Evolutionary conservation across 352 stramenopile genomes (phyloP).

Genomic region (Globisporangium heterothallicum): DNA sequence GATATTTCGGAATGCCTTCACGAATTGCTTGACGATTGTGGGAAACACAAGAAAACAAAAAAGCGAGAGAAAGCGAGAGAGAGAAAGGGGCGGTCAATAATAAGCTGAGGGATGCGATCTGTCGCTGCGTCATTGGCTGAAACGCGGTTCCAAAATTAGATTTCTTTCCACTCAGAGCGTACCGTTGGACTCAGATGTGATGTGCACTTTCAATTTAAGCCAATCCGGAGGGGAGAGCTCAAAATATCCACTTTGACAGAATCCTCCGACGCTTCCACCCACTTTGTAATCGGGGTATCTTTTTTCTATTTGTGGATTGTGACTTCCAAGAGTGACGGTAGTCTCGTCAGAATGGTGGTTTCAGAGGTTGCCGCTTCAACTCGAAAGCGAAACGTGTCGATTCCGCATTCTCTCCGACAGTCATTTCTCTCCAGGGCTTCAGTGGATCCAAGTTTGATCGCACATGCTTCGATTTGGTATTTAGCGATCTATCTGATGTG

Average conservation of each 20-base stretch:
- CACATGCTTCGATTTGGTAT: not conserved
- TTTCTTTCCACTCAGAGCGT: conserved; percentile 11
- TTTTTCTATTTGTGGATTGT: too few relatives aligned
- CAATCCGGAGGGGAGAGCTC: conserved; percentile 1
- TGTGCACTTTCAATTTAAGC: too few relatives aligned
- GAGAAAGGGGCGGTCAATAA: not conserved
- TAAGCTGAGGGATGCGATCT: conserved; percentile 7
- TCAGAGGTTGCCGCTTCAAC: not conserved
- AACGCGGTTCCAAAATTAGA: conserved; percentile 14
- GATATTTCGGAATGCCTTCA: conserved; percentile 4
- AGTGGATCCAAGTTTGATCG: not conserved
- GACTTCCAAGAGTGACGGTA: conserved; percentile 8
- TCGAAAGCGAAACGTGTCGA: not conserved
- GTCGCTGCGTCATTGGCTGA: conserved; percentile 30
- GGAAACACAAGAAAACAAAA: not conserved
- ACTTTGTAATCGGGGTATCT: not conserved
- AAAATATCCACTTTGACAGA: conserved; percentile 4
- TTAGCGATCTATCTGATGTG: conserved; percentile 6
- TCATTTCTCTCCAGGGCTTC: not conserved
- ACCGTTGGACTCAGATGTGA: conserved; percentile 12
- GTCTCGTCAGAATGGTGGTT: not conserved
- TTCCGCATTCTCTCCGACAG: conserved; percentile 1
- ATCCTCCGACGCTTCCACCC: too few relatives aligned
- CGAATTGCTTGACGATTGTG: not conserved
- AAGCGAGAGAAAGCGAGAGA: not conserved